Conservation (phyloP, 768 basidiomycete genomes). For the Crepidotus variabilis region DNA sequence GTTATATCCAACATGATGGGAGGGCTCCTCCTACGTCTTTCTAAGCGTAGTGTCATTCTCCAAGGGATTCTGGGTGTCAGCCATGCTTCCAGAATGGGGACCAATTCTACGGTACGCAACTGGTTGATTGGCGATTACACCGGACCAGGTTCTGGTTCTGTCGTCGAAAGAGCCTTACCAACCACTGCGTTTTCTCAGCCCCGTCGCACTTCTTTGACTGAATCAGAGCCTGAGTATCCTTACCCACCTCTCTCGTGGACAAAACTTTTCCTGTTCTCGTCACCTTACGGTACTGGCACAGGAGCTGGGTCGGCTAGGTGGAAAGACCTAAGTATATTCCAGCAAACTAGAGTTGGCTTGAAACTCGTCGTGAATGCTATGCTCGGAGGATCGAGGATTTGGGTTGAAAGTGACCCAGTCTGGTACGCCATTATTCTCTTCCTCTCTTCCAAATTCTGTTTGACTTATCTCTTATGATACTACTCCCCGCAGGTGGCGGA, state of each 20-base stretch:
- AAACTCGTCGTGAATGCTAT: slow-evolving; percentile 42
- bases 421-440: slow-evolving; percentile 39
- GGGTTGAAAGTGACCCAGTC: slow-evolving; percentile 68
- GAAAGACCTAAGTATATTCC: slow-evolving; percentile 19
- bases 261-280: slow-evolving; percentile 3
- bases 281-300: not conserved
- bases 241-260: slow-evolving; percentile 18
- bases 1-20: slow-evolving; percentile 68
- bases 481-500: slow-evolving; percentile 49
- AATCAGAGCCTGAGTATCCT: not conserved
- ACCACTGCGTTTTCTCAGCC: not conserved
- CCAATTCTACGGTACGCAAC: slow-evolving; percentile 1
- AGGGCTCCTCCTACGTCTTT: slow-evolving; percentile 48
- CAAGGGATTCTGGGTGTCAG: slow-evolving; percentile 34
- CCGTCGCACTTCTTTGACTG: not conserved
- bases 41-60: slow-evolving; percentile 38
- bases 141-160: slow-evolving; percentile 1
- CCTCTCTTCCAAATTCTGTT: not conserved
- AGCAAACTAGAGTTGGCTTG: slow-evolving; percentile 24
- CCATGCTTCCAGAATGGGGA: not conserved
- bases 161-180: not conserved
- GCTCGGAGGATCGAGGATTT: slow-evolving; percentile 55
- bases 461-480: not conserved
- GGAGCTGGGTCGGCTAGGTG: slow-evolving; percentile 15
- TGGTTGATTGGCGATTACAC: slow-evolving; percentile 6